Evolutionary conservation across 805 yeast genomes (phyloP).

Genomic region (Ogataea parapolymorpha): DNA sequence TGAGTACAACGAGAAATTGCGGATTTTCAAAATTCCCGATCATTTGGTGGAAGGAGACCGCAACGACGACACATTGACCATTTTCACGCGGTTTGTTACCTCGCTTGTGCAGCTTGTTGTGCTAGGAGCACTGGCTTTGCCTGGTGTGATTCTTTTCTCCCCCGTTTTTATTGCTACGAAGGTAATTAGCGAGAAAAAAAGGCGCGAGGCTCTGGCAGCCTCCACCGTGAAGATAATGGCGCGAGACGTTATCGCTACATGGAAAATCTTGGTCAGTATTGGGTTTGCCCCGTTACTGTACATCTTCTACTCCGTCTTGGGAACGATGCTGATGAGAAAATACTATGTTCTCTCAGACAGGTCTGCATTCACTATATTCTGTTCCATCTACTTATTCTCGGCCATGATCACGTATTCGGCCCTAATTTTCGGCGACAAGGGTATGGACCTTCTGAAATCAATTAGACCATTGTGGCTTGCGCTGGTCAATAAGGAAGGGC

Average conservation of each 20-base stretch:
- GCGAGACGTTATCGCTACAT: constrained; percentile 91
- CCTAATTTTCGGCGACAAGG: constrained; percentile 85
- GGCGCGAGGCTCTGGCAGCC: constrained; percentile 72
- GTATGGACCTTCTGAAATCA: constrained; percentile 83
- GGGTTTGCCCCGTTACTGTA: constrained; percentile 87
- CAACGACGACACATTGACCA: constrained; percentile 22
- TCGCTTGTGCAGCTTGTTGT: constrained; percentile 46
- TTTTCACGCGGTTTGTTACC: constrained; percentile 24
- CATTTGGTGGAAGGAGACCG: constrained; percentile 52
- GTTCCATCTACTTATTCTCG: constrained; percentile 60
- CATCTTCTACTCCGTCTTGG: constrained; percentile 69
- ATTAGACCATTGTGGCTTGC: constrained; percentile 76
- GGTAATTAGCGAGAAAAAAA: constrained; percentile 67
- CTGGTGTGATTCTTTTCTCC: constrained; percentile 83
- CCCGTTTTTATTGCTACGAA: constrained; percentile 86
- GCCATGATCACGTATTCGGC: constrained; percentile 85
- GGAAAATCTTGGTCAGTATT: constrained; percentile 90
- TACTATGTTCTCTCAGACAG: constrained; percentile 19
- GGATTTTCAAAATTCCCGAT: constrained; percentile 50
- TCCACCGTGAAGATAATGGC: constrained; percentile 91
- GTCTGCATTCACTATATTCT: constrained; percentile 29
- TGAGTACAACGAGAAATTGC: constrained; percentile 60
- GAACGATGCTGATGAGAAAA: constrained; percentile 37
- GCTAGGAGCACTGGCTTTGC: constrained; percentile 65
- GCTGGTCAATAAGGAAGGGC: constrained; percentile 53